Evolutionary conservation across 2,329 filamentous ascomycete genomes (phyloP), one percentile per base, ranked within the genome.

Genomic region (Onygenales sp.): DNA sequence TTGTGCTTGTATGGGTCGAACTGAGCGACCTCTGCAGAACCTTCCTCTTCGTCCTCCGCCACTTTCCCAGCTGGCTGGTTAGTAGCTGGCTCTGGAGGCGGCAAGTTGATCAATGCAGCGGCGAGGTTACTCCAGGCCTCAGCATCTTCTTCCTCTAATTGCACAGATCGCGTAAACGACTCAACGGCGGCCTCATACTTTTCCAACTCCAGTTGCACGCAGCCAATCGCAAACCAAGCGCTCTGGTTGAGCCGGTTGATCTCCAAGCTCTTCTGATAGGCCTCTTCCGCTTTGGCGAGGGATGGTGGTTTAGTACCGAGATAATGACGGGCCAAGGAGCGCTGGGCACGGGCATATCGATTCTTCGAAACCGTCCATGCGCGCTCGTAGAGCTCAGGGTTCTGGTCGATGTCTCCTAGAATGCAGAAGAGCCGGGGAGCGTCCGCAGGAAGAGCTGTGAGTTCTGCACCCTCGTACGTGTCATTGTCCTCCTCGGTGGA

Each of bases 41-140:
- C 49, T 39, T 59, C 53, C 52, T 62, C 59, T n/a, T 67, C 63
- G 27, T 67, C 58, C 6, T 67, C 53, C 67, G 59, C 54, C 4
- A 55, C 43, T 2, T 61, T 61, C 9, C 66, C 63, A 2, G 69
- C 65, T 0, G 63, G 63, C 1, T 68, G 65, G 1, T 67, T 65
- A 0, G 67, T 60, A 1, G 63, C 58, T 37, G 36, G 44, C 2
- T 37, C 42, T 6, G 58, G 34, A 27, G 54, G 53, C 3, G 58
- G 55, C 21, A 69, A 43, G 73, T 77, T 68, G 80, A 90, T 81
- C 1, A 97, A 78, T 0, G 92, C 85, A 2, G 87, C 90, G 0
- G 91, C 93, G 21, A 98, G 78, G 65, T 98, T 98, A 62, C 87
- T 94, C 89, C 93, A 98, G 0, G 88, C 89, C 64, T 95, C 84